phyloP scores from a whole-genome alignment of 2,329 filamentous ascomycete species.

The Penicillium sp. region DNA sequence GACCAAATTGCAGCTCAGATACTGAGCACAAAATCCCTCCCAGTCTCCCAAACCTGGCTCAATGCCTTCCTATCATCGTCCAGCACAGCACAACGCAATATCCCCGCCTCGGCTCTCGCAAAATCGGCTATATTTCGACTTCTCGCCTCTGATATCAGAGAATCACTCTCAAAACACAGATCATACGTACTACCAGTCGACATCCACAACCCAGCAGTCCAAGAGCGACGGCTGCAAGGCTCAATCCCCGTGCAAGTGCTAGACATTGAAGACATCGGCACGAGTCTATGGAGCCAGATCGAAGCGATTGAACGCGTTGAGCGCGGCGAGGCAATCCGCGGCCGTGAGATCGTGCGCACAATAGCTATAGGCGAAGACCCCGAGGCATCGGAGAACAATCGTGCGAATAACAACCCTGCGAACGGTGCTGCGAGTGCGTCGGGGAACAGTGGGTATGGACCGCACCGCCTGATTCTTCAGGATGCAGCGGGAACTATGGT shows the following conservation, averaged over 20 bases:
- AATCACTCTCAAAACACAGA: slow-evolving; percentile 51
- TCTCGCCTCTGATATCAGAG: slow-evolving; percentile 72
- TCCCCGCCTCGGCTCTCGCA: slow-evolving; percentile 67
- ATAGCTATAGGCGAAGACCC: slow-evolving; percentile 52
- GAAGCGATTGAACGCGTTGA: slow-evolving; percentile 63
- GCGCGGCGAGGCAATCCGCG: slow-evolving; percentile 52
- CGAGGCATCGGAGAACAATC: slow-evolving; percentile 31
- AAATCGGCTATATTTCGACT: slow-evolving; percentile 80
- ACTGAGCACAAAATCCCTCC: slow-evolving; percentile 53
- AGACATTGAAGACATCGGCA: slow-evolving; percentile 78
- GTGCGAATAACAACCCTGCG: slow-evolving; percentile 8
- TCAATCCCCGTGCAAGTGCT: slow-evolving; percentile 77
- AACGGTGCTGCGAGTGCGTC: slow-evolving; percentile 9
- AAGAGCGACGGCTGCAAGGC: slow-evolving; percentile 56
- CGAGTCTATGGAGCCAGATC: slow-evolving; percentile 80
- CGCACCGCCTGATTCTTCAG: slow-evolving; percentile 79
- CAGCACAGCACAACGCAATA: slow-evolving; percentile 50
- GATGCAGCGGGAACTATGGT: slow-evolving; percentile 69
- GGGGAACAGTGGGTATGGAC: slow-evolving; percentile 43
- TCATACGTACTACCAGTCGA: slow-evolving; percentile 54
- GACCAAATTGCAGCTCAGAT: slow-evolving; percentile 51
- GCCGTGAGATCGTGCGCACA: slow-evolving; percentile 77
- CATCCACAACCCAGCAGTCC: slow-evolving; percentile 52
- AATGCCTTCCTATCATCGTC: slow-evolving; percentile 57
- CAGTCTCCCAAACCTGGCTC: slow-evolving; percentile 62